A percentile compares a stretch with the other conserved stretches of the same genome.
These are phyloP conservation scores for Austroboletus niveus DNA, from an alignment of 1,284 basidiomycete species.

Conservation along the genomic window DNA sequence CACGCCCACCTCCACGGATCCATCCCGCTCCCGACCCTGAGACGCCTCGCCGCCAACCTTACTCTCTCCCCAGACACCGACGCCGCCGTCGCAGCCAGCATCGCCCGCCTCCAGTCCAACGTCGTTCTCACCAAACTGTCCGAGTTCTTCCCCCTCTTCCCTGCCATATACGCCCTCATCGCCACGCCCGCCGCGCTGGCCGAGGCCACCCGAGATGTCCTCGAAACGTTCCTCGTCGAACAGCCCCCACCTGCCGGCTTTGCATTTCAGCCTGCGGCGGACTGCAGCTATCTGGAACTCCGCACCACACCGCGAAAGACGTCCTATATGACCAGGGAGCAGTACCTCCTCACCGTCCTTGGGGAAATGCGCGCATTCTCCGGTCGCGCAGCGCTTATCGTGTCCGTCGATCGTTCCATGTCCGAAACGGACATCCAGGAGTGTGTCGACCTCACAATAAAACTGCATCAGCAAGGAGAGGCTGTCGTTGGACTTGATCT, in stretches of 20 bases:
- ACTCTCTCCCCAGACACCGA: slow-evolving; percentile 16
- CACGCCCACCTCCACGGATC: slow-evolving; percentile 84
- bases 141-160: slow-evolving; percentile 75
- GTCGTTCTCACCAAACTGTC: slow-evolving; percentile 51
- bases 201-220: slow-evolving; percentile 58
- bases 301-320: slow-evolving; percentile 68
- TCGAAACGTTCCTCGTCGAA: slow-evolving; percentile 52
- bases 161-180: slow-evolving; percentile 74
- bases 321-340: slow-evolving; percentile 48
- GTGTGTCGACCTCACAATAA: slow-evolving; percentile 55
- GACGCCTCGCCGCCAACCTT: slow-evolving; percentile 59
- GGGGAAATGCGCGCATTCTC: slow-evolving; percentile 59
- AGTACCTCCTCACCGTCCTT: slow-evolving; percentile 67
- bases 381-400: slow-evolving; percentile 56
- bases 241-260: slow-evolving; percentile 24
- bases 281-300: slow-evolving; percentile 70
- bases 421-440: slow-evolving; percentile 45
- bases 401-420: slow-evolving; percentile 76
- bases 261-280: slow-evolving; percentile 32
- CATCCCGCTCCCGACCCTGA: slow-evolving; percentile 66
- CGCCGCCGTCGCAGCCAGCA: slow-evolving; percentile 10
- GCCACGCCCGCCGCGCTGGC: slow-evolving; percentile 53
- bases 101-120: slow-evolving; percentile 43
- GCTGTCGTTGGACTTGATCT: slow-evolving; percentile 78
- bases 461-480: slow-evolving; percentile 53